Evolutionary conservation across 1,139 yeast species (phyloP).

Genomic region (Debaryomyces fabryi): DNA sequence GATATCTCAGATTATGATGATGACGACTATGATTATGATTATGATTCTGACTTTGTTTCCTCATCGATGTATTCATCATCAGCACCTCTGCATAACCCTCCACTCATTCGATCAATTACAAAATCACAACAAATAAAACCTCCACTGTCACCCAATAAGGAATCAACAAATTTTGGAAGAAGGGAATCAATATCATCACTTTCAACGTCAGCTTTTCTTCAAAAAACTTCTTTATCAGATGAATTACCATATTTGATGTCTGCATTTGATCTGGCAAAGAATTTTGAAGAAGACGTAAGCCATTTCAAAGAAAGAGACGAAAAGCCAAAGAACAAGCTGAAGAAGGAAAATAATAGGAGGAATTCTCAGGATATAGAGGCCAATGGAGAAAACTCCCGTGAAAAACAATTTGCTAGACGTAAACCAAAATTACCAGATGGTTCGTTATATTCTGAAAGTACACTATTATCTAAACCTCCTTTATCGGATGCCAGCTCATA

Average conservation of each 20-base stretch:
- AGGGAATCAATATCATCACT: conserved; percentile 33
- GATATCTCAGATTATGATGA: conserved; percentile 12
- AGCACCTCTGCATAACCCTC: conserved; percentile 30
- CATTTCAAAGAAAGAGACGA: conserved; percentile 34
- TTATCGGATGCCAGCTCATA: conserved; percentile 34
- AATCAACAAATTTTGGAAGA: conserved; percentile 14
- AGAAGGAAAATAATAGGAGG: conserved; percentile 1
- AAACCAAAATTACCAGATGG: conserved; percentile 34
- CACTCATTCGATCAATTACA: conserved; percentile 48
- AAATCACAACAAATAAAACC: conserved; percentile 19
- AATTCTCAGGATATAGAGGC: not conserved
- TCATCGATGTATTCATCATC: conserved; percentile 33
- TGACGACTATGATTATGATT: conserved; percentile 18
- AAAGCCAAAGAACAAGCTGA: conserved; percentile 12
- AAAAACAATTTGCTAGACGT: conserved; percentile 28
- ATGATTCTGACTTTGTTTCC: conserved; percentile 32
- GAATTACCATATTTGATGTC: conserved; percentile 59
- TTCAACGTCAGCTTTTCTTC: conserved; percentile 33
- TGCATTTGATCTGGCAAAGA: conserved; percentile 59
- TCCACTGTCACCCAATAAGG: not conserved
- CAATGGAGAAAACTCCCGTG: not conserved
- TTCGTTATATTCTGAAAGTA: conserved; percentile 40
- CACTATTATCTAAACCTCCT: conserved; percentile 26
- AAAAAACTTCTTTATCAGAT: conserved; percentile 52
- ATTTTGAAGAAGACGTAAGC: conserved; percentile 51